Base-by-base conservation (phyloP, 1,139 yeast species). In the Taiozyma sp. region DNA sequence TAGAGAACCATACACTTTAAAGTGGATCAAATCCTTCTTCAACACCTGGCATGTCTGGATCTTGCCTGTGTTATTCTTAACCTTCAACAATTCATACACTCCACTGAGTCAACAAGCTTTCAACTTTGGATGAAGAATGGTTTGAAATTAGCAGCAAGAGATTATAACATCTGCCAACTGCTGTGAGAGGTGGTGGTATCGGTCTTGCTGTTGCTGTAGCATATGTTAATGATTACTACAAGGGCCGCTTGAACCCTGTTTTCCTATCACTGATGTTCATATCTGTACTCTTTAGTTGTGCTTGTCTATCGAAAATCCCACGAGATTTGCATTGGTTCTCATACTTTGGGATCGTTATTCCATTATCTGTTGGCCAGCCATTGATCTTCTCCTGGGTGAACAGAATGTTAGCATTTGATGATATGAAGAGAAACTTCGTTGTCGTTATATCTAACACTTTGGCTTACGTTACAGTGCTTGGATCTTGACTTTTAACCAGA, bases 331-430 rank as follows among this genome's bases (percentile, higher is more conserved):
- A 80, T 50, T 79, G 80, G 79, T 65, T 74, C 42, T 64, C 74
- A 3, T 80, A 79, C 61, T 79, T 73, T 55, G 60, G 79, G 27
- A 60, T 77, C 14, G 82, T 81, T 8, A 66, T 73, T 28, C 81
- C 84, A 1, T 68, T 80, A 0, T 55, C 74, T 1, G 69, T 72
- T 70, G 70, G 76, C n/a, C 72, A 71, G 59, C 75, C 79, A 41
- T 58, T 76, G 58, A 77, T 80, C n/a, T 79, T 76, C 52, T 68
- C 82, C 2, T 81, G 84, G 85, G 72, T 80, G 16, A 81, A 81
- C 58, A 64, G 80, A 40, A 56, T 75, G 41, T 59, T 80, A 19
- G 66, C 68, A 27, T 65, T 52, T 36, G 58, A 59, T 44, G 63
- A 58, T 40, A 58, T 59, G 63, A 59, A 59, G 54, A 54, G 63